A percentile compares a stretch with the other conserved stretches of the same genome.
Evolutionary conservation across 495 filamentous ascomycete genomes (phyloP).

Genomic region (Friedmanniomyces simplex): DNA sequence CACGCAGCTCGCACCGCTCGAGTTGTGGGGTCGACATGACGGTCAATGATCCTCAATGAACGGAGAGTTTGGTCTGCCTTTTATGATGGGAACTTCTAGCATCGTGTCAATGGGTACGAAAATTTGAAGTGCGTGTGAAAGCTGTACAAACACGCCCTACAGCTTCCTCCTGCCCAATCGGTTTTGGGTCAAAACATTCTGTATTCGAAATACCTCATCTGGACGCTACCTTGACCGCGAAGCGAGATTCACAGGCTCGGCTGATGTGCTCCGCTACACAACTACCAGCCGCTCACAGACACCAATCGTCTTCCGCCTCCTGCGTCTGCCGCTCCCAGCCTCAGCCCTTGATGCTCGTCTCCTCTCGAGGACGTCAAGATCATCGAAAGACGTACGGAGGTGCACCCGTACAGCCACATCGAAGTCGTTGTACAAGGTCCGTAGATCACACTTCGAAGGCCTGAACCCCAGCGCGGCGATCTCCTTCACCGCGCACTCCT

Average conservation of each 20-base stretch:
- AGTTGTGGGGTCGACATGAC: not conserved
- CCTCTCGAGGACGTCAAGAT: not conserved
- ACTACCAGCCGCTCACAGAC: not conserved
- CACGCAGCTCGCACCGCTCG: not conserved
- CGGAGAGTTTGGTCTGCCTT: too few relatives aligned
- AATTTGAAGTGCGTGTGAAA: too few relatives aligned
- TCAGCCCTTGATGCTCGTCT: not conserved
- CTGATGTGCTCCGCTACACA: too few relatives aligned
- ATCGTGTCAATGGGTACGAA: too few relatives aligned
- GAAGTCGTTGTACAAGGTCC: not conserved
- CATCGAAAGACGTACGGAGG: not conserved
- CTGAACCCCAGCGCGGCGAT: not conserved
- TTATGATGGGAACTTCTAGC: too few relatives aligned
- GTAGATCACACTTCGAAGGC: not conserved
- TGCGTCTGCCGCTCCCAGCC: not conserved
- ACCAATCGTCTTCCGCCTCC: not conserved
- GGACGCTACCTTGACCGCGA: too few relatives aligned
- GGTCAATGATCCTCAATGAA: too few relatives aligned
- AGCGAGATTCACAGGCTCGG: too few relatives aligned
- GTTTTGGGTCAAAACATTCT: too few relatives aligned
- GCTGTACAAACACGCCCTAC: too few relatives aligned
- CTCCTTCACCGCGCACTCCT: not conserved
- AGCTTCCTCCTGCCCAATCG: too few relatives aligned
- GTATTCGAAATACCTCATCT: too few relatives aligned
- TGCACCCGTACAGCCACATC: not conserved